Percentiles rank a stretch among this genome's conserved stretches.
These are phyloP conservation scores for Metschnikowia noctiluminum DNA, from an alignment of 805 yeast genomes.

Conservation along the genomic window DNA sequence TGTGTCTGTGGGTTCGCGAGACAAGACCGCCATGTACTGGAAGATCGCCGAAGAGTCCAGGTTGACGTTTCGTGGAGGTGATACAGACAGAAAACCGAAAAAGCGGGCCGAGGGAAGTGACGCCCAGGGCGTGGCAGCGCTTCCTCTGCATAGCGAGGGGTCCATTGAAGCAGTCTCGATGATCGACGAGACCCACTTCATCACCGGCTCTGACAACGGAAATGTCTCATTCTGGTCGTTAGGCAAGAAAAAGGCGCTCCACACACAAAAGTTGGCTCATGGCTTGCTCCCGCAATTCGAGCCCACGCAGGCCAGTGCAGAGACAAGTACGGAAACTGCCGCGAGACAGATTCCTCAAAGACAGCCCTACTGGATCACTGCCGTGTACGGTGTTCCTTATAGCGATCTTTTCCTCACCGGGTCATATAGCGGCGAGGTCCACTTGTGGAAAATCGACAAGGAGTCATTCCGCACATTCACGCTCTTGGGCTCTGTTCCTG, in stretches of 20 bases:
- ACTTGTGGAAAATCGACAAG: conserved; percentile 68
- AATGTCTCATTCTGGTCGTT: conserved; percentile 85
- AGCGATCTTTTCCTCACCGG: conserved; percentile 84
- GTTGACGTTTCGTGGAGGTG: conserved; percentile 91
- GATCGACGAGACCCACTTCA: conserved; percentile 89
- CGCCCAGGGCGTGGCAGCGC: conserved; percentile 21
- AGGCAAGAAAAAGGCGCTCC: conserved; percentile 84
- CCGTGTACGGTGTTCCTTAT: conserved; percentile 78
- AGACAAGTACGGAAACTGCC: conserved; percentile 52
- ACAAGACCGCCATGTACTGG: conserved; percentile 94
- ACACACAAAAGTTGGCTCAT: conserved; percentile 67
- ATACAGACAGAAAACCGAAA: conserved; percentile 44
- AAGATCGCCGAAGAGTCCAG: conserved; percentile 94
- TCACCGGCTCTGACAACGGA: conserved; percentile 96
- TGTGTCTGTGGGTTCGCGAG: conserved; percentile 93
- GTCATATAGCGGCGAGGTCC: conserved; percentile 77
- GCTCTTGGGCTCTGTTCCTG: conserved; percentile 52
- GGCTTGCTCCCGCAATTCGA: conserved; percentile 56
- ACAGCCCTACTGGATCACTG: conserved; percentile 84
- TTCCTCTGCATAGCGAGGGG: conserved; percentile 65
- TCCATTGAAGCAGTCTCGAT: conserved; percentile 85
- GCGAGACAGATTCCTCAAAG: conserved; percentile 58
- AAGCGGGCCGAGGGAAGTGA: conserved; percentile 20
- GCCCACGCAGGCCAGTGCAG: conserved; percentile 40
- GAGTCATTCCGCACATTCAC: conserved; percentile 61